These are phyloP conservation scores for Plasmodium vivax DNA, from an alignment of 169 alveolate genomes.

Conservation along the genomic window DNA sequence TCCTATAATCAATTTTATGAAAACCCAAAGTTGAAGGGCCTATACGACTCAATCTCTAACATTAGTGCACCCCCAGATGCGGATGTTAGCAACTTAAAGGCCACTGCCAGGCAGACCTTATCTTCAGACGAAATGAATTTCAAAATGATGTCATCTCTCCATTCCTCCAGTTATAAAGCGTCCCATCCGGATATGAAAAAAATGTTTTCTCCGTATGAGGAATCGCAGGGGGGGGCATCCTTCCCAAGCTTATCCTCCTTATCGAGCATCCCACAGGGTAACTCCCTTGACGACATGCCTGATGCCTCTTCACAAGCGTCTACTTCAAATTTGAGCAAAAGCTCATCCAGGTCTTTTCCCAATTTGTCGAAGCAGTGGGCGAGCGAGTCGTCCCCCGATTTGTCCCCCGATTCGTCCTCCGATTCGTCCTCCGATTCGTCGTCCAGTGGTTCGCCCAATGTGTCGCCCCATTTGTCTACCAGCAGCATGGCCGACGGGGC, in stretches of 20 bases:
- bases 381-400: background rate
- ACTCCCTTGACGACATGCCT: background rate
- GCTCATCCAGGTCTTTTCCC: background rate
- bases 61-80: background rate
- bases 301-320: background rate
- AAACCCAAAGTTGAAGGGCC: constrained; percentile 12
- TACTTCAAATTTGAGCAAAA: background rate
- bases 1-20: constrained; percentile 7
- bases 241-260: background rate
- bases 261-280: background rate
- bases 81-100: background rate
- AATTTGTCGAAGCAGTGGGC: background rate
- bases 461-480: background rate
- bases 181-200: background rate
- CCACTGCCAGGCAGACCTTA: background rate
- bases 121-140: background rate
- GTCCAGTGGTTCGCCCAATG: background rate
- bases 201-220: background rate
- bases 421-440: background rate
- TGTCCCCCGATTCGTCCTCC: background rate
- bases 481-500: background rate
- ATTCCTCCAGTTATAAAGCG: background rate
- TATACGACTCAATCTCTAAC: constrained; percentile 17
- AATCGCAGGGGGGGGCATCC: background rate
- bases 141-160: constrained; percentile 1